phyloP scores from a whole-genome alignment of 1,139 yeast species.

The Candida dubliniensis region DNA sequence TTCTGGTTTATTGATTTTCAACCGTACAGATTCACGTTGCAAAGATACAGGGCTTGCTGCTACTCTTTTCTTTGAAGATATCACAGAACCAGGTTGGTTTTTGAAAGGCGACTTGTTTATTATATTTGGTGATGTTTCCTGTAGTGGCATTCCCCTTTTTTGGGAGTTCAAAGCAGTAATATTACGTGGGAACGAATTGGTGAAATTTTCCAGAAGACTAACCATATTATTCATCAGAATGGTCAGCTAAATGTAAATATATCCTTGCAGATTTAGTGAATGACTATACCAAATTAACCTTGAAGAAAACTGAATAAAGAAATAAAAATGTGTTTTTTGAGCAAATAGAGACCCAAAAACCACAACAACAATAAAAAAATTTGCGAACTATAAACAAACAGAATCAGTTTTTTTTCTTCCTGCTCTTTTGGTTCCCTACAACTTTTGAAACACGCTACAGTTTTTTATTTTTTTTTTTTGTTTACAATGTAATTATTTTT shows the following conservation, averaged over 20 bases:
- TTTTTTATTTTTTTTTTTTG: too few relatives aligned
- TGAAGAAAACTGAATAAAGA: too few relatives aligned
- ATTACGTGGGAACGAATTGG: not conserved
- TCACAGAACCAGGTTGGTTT: conserved; percentile 24
- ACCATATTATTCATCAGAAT: not conserved
- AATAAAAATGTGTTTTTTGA: too few relatives aligned
- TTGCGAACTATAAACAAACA: too few relatives aligned
- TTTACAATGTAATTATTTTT: too few relatives aligned
- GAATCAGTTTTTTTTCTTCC: too few relatives aligned
- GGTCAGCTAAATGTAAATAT: not conserved
- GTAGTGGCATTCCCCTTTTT: conserved; percentile 7
- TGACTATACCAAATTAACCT: too few relatives aligned
- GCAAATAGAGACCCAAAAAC: too few relatives aligned
- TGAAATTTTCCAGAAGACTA: not conserved
- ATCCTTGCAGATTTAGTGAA: too few relatives aligned
- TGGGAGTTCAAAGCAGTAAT: not conserved
- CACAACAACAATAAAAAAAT: too few relatives aligned
- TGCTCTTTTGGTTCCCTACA: too few relatives aligned
- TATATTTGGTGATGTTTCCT: conserved; percentile 9
- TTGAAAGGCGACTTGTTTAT: conserved; percentile 3
- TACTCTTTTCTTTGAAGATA: conserved; percentile 4
- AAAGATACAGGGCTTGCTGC: conserved; percentile 8
- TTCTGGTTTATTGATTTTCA: conserved; percentile 2
- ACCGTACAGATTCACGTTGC: conserved; percentile 2
- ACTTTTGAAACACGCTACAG: too few relatives aligned